These are phyloP conservation scores for Rhizophora mangle DNA, from an alignment of 345 rosid species.

Conservation along the genomic window DNA sequence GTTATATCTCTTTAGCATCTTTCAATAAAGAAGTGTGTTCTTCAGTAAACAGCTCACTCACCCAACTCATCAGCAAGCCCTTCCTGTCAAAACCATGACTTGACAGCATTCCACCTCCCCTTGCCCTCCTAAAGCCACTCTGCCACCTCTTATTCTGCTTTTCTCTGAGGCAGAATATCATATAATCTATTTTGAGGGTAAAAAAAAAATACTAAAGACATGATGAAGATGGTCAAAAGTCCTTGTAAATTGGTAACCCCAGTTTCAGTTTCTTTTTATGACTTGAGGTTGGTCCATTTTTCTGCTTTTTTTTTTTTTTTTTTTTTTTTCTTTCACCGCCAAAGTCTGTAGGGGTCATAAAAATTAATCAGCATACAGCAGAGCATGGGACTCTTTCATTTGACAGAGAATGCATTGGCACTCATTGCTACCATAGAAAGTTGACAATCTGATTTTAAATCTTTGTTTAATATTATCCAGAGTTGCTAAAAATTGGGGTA, in stretches of 20 bases:
- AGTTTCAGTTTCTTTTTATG: constrained; percentile 24
- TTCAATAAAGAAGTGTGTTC: constrained; percentile 43
- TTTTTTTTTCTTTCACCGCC: constrained; percentile 25
- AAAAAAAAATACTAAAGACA: background rate
- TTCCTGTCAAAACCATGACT: constrained; percentile 16
- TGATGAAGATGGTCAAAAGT: constrained; percentile 34
- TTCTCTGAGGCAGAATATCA: constrained; percentile 14
- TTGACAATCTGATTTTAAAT: no score
- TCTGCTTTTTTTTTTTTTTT: constrained; percentile 5
- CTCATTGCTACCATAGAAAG: no score
- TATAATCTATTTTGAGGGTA: constrained; percentile 11
- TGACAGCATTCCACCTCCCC: constrained; percentile 21
- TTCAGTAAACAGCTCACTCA: constrained; percentile 25
- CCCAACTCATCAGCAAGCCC: constrained; percentile 15
- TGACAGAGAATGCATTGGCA: constrained; percentile 13
- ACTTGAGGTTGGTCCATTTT: constrained; percentile 37
- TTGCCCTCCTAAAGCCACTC: background rate
- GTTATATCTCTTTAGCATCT: constrained; percentile 39
- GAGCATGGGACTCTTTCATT: constrained; percentile 14
- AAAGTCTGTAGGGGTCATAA: constrained; percentile 18
- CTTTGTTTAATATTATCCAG: no score
- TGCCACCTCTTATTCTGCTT: background rate
- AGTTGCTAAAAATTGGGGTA: no score
- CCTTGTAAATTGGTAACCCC: constrained; percentile 26
- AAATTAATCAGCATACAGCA: constrained; percentile 12